Conservation (phyloP, 257 asterid genomes). For the Solanum phureja region DNA sequence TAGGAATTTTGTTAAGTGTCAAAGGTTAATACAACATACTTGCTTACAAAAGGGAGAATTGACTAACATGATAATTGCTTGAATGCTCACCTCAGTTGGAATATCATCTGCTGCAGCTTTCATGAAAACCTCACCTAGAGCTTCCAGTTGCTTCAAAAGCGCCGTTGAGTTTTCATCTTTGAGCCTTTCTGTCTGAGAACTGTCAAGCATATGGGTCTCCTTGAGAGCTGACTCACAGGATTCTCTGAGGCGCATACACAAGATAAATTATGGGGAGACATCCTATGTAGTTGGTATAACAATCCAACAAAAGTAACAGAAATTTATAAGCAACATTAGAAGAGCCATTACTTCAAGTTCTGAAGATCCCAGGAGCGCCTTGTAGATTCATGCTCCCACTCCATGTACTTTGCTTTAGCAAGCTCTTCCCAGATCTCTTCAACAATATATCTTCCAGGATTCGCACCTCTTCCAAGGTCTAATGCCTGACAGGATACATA, state of each 20-base stretch:
- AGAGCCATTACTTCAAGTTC: slow-evolving; percentile 43
- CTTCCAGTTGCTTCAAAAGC: slow-evolving; percentile 37
- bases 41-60: neutral
- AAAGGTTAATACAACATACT: neutral
- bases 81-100: slow-evolving; percentile 55
- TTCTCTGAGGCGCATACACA: slow-evolving; percentile 34
- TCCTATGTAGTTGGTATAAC: neutral
- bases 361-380: slow-evolving; percentile 76
- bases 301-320: neutral
- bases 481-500: slow-evolving; percentile 42
- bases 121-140: slow-evolving; percentile 39
- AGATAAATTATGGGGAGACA: neutral
- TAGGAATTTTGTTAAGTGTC: slow-evolving; percentile 24
- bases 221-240: slow-evolving; percentile 62
- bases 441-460: slow-evolving; percentile 64
- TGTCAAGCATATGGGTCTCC: slow-evolving; percentile 38
- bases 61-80: neutral
- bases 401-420: slow-evolving; percentile 67
- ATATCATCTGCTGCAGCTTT: slow-evolving; percentile 66
- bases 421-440: slow-evolving; percentile 95
- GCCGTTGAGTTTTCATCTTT: slow-evolving; percentile 25
- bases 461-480: slow-evolving; percentile 70
- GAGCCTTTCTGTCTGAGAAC: slow-evolving; percentile 33
- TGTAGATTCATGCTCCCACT: slow-evolving; percentile 79
- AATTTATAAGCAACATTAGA: neutral